phyloP scores from a whole-genome alignment of 1,284 basidiomycete species.

The Boletus albobrunnescens region DNA sequence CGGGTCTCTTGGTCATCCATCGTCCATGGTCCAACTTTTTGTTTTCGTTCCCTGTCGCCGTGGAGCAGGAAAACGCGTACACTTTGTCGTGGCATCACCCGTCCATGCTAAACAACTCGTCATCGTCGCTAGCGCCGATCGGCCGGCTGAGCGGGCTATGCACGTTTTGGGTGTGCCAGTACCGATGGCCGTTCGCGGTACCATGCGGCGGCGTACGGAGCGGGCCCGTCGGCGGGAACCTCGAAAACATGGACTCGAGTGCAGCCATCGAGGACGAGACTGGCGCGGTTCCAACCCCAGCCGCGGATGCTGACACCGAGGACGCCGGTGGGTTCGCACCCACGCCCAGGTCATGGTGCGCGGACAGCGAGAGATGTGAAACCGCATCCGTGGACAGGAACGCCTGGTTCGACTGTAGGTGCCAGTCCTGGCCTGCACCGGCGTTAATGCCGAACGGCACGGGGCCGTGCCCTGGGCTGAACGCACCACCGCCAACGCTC shows the following conservation, averaged over 20 bases:
- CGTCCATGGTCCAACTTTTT: conserved; percentile 8
- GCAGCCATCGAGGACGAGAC: conserved; percentile 28
- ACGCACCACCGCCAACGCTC: conserved; percentile 27
- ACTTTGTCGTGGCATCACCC: conserved; percentile 28
- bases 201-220: conserved; percentile 40
- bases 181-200: conserved; percentile 37
- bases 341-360: conserved; percentile 11
- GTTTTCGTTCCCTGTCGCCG: neutral
- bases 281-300: too few species aligned
- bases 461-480: conserved; percentile 33
- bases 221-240: conserved; percentile 34
- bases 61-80: too few species aligned
- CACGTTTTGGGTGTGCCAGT: conserved; percentile 36
- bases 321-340: neutral
- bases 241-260: conserved; percentile 48
- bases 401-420: conserved; percentile 31
- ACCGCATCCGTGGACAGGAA: conserved; percentile 12
- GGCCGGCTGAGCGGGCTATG: conserved; percentile 57
- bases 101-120: conserved; percentile 69
- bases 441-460: conserved; percentile 32
- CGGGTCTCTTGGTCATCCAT: neutral
- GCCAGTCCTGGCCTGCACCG: conserved; percentile 26
- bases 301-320: too few species aligned
- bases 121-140: conserved; percentile 47
- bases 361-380: conserved; percentile 26